Percentiles rank a stretch among this genome's conserved stretches.
These are phyloP conservation scores for Claviceps sp. DNA, from an alignment of 2,329 filamentous ascomycete species.

Conservation along the genomic window DNA sequence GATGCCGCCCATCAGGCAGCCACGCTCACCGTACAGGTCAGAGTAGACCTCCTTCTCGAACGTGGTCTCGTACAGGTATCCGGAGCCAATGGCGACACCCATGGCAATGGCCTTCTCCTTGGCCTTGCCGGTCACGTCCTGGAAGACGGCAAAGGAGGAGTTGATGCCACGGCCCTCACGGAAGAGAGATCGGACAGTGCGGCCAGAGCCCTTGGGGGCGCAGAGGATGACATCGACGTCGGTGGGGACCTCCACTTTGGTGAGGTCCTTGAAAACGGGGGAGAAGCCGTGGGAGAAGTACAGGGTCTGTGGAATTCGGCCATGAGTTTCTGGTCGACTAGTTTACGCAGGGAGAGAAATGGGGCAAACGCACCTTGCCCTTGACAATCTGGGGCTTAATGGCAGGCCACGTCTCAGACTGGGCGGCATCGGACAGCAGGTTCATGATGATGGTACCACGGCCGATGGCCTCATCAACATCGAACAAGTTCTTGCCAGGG, in stretches of 20 bases:
- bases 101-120: slow-evolving; percentile 96
- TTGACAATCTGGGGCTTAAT: slow-evolving; percentile 98
- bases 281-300: slow-evolving; percentile 99
- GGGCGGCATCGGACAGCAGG: slow-evolving; percentile 91
- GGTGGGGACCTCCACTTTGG: slow-evolving; percentile 91
- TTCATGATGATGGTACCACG: slow-evolving; percentile 98
- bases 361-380: slow-evolving; percentile 63
- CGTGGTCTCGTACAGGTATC: slow-evolving; percentile 99
- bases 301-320: slow-evolving; percentile 54
- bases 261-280: slow-evolving; percentile 98
- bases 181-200: slow-evolving; percentile 97
- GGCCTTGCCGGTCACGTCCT: slow-evolving; percentile 95
- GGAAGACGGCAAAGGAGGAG: slow-evolving; percentile 95
- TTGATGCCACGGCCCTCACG: slow-evolving; percentile 99
- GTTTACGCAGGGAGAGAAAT: neutral
- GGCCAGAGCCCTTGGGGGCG: slow-evolving; percentile 96
- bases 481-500: slow-evolving; percentile 96
- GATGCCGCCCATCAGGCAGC: slow-evolving; percentile 99
- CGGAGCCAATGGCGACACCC: slow-evolving; percentile 90
- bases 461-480: slow-evolving; percentile 89
- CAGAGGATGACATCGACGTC: slow-evolving; percentile 99
- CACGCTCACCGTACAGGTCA: slow-evolving; percentile 98
- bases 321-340: neutral
- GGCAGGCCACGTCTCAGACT: slow-evolving; percentile 95
- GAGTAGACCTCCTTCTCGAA: slow-evolving; percentile 99